Evolutionary conservation across 352 stramenopile genomes (phyloP).

Genomic region (Phytophthora aleatoria): DNA sequence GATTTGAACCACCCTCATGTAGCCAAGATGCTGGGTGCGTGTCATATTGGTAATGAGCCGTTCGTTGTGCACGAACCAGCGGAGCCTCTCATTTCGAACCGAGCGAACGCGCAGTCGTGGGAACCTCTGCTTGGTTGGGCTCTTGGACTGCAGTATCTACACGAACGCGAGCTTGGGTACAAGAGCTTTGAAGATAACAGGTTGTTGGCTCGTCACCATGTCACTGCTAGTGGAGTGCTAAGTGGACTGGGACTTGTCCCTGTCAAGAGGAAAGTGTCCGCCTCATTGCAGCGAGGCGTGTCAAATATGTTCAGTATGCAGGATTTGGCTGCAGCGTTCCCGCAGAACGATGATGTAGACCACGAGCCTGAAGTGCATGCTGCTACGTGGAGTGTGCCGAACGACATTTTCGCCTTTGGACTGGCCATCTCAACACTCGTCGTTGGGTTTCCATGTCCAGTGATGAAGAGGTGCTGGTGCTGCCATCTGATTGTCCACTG

Average conservation of each 20-base stretch:
- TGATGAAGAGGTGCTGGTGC: conserved; percentile 13
- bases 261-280: conserved; percentile 22
- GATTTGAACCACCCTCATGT: conserved; percentile 39
- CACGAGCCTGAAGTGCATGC: not conserved
- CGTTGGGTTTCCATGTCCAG: conserved; percentile 26
- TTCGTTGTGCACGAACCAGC: conserved; percentile 34
- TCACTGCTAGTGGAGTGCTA: conserved; percentile 27
- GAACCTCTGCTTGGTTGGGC: conserved; percentile 33
- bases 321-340: conserved; percentile 6
- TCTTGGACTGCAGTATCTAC: conserved; percentile 34
- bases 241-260: conserved; percentile 29
- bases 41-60: conserved; percentile 29
- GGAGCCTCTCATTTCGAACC: conserved; percentile 18
- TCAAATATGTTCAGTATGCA: conserved; percentile 25
- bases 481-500: conserved; percentile 11
- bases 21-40: conserved; percentile 32
- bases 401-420: conserved; percentile 30
- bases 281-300: conserved; percentile 21
- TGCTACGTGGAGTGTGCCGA: conserved; percentile 25
- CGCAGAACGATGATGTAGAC: not conserved
- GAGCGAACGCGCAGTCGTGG: conserved; percentile 28
- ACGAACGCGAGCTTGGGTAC: conserved; percentile 38
- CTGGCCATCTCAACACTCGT: conserved; percentile 33
- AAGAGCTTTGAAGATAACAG: conserved; percentile 28
- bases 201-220: conserved; percentile 22